phyloP scores from a whole-genome alignment of 2,329 filamentous ascomycete species.

The Orbilia javanica region DNA sequence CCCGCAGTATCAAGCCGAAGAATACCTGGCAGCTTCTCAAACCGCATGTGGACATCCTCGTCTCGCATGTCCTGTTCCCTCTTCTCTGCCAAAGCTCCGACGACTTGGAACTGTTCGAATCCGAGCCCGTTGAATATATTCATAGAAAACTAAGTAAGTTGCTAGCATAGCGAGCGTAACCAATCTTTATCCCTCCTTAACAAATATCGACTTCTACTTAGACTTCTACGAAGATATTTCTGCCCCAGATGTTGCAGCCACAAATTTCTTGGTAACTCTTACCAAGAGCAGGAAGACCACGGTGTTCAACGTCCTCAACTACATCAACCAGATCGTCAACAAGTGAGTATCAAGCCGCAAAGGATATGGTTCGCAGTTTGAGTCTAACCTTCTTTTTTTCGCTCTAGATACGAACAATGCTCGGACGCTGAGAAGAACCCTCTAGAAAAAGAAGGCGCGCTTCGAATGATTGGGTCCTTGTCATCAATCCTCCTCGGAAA shows the following conservation, averaged over 20 bases:
- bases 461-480: constrained; percentile 96
- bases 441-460: constrained; percentile 92
- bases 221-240: constrained; percentile 97
- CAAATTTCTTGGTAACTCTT: constrained; percentile 93
- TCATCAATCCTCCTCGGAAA: constrained; percentile 95
- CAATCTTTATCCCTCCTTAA: neutral
- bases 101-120: constrained; percentile 91
- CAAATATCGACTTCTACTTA: neutral
- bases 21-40: constrained; percentile 96
- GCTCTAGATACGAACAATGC: constrained; percentile 68
- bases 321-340: constrained; percentile 94
- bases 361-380: neutral
- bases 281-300: constrained; percentile 96
- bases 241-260: constrained; percentile 92
- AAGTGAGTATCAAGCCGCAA: constrained; percentile 74
- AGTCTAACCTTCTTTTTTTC: constrained; percentile 1
- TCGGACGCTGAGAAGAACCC: constrained; percentile 92
- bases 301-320: constrained; percentile 92
- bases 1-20: constrained; percentile 81
- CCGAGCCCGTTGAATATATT: constrained; percentile 94
- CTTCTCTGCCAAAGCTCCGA: constrained; percentile 92
- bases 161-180: neutral
- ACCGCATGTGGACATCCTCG: constrained; percentile 90
- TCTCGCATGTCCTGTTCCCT: constrained; percentile 95
- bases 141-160: constrained; percentile 83